Evolutionary conservation across 495 filamentous ascomycete genomes (phyloP).

Genomic region (Neurospora pannonica): DNA sequence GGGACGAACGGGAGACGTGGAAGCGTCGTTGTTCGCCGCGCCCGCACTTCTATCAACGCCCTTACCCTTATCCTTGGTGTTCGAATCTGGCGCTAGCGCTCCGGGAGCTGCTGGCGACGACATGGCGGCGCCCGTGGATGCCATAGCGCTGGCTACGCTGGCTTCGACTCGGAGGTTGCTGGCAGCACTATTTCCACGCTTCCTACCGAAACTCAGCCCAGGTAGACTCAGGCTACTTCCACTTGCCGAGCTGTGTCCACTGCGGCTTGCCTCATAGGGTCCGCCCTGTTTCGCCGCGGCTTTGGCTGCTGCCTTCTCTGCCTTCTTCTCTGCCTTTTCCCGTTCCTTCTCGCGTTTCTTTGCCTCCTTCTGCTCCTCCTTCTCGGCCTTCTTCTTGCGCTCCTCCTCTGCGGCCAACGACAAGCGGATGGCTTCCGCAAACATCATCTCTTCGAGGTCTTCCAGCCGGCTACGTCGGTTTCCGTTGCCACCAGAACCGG

Average conservation of each 20-base stretch:
- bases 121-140: constrained; percentile 16
- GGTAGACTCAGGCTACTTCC: constrained; percentile 43
- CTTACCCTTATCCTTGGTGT: constrained; percentile 64
- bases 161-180: constrained; percentile 40
- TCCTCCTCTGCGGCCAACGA: constrained; percentile 89
- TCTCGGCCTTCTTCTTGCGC: constrained; percentile 68
- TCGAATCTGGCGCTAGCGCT: constrained; percentile 8
- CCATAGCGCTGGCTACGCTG: constrained; percentile 24
- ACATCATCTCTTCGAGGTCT: constrained; percentile 96
- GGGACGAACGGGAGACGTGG: constrained; percentile 19
- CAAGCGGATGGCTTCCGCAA: constrained; percentile 88
- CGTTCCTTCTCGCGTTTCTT: constrained; percentile 72
- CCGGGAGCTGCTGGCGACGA: constrained; percentile 11
- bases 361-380: constrained; percentile 63
- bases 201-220: constrained; percentile 36
- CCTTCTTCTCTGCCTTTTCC: constrained; percentile 70
- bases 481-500: constrained; percentile 13
- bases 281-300: constrained; percentile 45
- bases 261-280: constrained; percentile 31
- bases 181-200: constrained; percentile 45
- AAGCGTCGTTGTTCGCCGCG: constrained; percentile 8
- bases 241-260: constrained; percentile 38
- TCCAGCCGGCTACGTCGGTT: constrained; percentile 65
- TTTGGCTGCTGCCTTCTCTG: constrained; percentile 72
- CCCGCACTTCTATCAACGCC: constrained; percentile 51